Evolutionary conservation across 495 filamentous ascomycete species (phyloP), one percentile per base, ranked within the genome.

Genomic region (Monascus purpureus): DNA sequence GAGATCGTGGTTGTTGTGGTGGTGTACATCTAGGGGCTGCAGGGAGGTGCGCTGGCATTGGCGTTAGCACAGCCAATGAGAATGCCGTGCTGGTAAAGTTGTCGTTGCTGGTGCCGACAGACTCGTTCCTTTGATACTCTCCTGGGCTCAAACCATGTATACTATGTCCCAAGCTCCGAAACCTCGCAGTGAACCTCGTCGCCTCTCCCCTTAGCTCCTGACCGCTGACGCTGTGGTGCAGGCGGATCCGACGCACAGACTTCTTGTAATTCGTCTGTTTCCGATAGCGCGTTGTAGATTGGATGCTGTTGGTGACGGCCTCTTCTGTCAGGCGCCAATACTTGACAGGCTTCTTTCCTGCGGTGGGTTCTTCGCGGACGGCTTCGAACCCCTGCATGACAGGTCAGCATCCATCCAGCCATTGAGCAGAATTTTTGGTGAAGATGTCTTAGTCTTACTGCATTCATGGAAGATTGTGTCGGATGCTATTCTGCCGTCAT

Each of bases 401-500:
- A n/a, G n/a, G 29, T 38, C 37, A 32, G 38, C 31, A 35, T n/a
- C n/a, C n/a, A n/a, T n/a, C n/a, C n/a, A n/a, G n/a, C n/a, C n/a
- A n/a, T n/a, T n/a, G n/a, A n/a, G n/a, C n/a, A n/a, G n/a, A n/a
- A n/a, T n/a, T n/a, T n/a, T n/a, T n/a, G n/a, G n/a, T n/a, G n/a
- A 1, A 29, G 40, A 25, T 25, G 26, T 19, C 5, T 68, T 81
- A 54, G n/a, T n/a, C n/a, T n/a, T 69, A 95, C 90, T 25, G 64
- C 68, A 46, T 97, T 97, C 90, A 97, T 97, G 8, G 85, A 94
- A 97, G 61, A 45, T 97, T 97, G 46, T 97, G 90, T 5, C 90
- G 75, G 34, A 97, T 90, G 52, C 86, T 94, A 56, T 95, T 96
- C 55, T 90, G 81, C 90, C 92, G n/a, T n/a, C n/a, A n/a, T n/a